Percentiles rank a stretch among this genome's conserved stretches.
Conservation (phyloP, 208 protist genomes). For the Plasmodiophora brassicae region DNA sequence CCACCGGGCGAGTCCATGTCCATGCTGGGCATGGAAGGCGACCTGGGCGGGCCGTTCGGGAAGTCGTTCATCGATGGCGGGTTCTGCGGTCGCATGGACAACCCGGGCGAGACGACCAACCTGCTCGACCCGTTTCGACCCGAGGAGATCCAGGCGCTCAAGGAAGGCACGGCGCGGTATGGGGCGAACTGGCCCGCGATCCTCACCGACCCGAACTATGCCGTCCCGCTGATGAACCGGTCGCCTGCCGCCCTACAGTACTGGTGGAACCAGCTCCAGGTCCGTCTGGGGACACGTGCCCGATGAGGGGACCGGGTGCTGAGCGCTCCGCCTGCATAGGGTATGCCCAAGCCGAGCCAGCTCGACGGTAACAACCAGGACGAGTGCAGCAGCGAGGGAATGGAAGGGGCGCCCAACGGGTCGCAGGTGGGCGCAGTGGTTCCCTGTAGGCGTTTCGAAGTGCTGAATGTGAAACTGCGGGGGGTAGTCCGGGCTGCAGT, state of each 20-base stretch:
- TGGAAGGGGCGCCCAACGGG: background rate
- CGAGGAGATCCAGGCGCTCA: slow-evolving; percentile 16
- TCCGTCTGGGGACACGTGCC: too few species aligned
- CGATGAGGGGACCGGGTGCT: too few species aligned
- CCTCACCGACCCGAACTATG: slow-evolving; percentile 8
- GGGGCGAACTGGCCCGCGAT: background rate
- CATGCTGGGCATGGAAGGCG: background rate
- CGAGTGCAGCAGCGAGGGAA: slow-evolving; percentile 4
- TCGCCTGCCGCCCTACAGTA: slow-evolving; percentile 6
- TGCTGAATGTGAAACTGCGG: too few species aligned
- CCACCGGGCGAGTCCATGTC: background rate
- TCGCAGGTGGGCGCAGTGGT: too few species aligned
- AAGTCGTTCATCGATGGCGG: background rate
- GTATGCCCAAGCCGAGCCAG: slow-evolving; percentile 16
- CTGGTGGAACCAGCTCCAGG: slow-evolving; percentile 12
- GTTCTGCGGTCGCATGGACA: background rate
- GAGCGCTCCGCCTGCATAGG: too few species aligned
- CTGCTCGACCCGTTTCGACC: slow-evolving; percentile 18
- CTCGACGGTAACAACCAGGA: slow-evolving; percentile 17
- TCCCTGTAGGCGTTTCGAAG: too few species aligned
- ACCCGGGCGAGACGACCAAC: too few species aligned
- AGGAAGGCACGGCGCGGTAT: slow-evolving; percentile 29
- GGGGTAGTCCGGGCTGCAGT: background rate
- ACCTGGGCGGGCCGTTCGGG: background rate
- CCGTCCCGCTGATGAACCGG: slow-evolving; percentile 13